A percentile compares a stretch with the other conserved stretches of the same genome.
Evolutionary conservation across 345 rosid genomes (phyloP).

Genomic region (Eucalyptus fibrosa): DNA sequence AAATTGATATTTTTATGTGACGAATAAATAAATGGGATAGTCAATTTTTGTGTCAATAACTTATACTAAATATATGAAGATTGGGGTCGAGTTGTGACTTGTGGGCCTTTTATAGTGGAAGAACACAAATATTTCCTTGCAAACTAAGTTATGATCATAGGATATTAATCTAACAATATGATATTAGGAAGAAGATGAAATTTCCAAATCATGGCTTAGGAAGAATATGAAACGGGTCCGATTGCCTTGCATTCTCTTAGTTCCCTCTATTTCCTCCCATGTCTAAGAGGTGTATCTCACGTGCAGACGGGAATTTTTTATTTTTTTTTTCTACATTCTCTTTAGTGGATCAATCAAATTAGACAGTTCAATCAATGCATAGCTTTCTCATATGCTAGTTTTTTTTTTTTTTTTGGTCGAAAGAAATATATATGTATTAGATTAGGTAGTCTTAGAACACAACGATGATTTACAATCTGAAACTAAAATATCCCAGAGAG

Average conservation of each 20-base stretch:
- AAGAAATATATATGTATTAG: too few relatives aligned
- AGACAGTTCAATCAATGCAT: neutral
- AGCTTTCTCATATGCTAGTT: too few relatives aligned
- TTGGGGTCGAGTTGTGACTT: neutral
- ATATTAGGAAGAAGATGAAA: neutral
- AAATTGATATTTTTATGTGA: too few relatives aligned
- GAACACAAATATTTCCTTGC: neutral
- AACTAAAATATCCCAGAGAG: too few relatives aligned
- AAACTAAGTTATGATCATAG: too few relatives aligned
- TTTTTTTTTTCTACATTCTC: neutral
- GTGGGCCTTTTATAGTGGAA: neutral
- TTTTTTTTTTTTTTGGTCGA: too few relatives aligned
- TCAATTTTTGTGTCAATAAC: too few relatives aligned
- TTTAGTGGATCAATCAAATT: neutral
- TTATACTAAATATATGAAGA: neutral
- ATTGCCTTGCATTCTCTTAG: neutral
- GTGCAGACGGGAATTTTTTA: too few relatives aligned
- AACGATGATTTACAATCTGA: too few relatives aligned
- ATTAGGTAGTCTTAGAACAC: too few relatives aligned
- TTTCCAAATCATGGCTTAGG: neutral
- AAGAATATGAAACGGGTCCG: neutral
- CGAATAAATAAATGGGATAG: too few relatives aligned
- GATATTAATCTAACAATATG: neutral
- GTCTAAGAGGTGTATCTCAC: neutral
- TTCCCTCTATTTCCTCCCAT: neutral